Evolutionary conservation across 1,284 basidiomycete species (phyloP).

Genomic region (Pseudozyma pruni): DNA sequence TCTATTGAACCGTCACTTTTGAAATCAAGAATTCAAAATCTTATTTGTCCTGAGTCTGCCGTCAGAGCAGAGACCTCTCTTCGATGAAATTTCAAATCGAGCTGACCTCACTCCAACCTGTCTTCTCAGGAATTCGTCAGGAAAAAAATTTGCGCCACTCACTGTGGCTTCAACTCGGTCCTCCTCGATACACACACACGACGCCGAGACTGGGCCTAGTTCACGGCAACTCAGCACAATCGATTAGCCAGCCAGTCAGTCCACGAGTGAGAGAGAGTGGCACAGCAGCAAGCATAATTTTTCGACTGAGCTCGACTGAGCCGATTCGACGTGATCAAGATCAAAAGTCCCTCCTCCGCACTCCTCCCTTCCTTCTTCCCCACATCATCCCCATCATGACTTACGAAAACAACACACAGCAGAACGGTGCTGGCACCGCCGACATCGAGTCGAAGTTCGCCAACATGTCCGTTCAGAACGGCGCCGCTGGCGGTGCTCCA

Average conservation of each 20-base stretch:
- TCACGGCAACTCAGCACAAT: not conserved
- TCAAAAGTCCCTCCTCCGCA: not conserved
- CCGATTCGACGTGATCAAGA: slow-evolving; percentile 7
- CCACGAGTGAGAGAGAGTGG: not conserved
- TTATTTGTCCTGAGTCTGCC: not conserved
- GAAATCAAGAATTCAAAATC: slow-evolving; percentile 4
- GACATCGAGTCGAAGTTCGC: slow-evolving; percentile 83
- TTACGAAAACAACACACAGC: slow-evolving; percentile 58
- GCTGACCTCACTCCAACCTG: too few species aligned
- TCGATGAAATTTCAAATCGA: too few species aligned
- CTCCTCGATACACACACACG: too few species aligned
- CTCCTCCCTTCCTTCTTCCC: not conserved
- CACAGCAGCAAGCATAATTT: not conserved
- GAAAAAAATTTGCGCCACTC: too few species aligned
- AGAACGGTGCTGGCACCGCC: slow-evolving; percentile 70
- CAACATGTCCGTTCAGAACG: slow-evolving; percentile 57
- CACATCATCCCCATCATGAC: slow-evolving; percentile 46
- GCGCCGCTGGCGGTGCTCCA: slow-evolving; percentile 68
- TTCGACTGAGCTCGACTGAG: slow-evolving; percentile 37
- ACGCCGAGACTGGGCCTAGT: too few species aligned
- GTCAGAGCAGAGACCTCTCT: slow-evolving; percentile 1
- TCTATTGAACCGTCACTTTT: too few species aligned
- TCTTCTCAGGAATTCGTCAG: too few species aligned
- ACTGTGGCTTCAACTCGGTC: too few species aligned
- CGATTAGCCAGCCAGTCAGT: not conserved